Percentiles rank a stretch among this genome's conserved stretches.
Evolutionary conservation across 106 monocot genomes (phyloP).

Genomic region (Agapanthus africanus): DNA sequence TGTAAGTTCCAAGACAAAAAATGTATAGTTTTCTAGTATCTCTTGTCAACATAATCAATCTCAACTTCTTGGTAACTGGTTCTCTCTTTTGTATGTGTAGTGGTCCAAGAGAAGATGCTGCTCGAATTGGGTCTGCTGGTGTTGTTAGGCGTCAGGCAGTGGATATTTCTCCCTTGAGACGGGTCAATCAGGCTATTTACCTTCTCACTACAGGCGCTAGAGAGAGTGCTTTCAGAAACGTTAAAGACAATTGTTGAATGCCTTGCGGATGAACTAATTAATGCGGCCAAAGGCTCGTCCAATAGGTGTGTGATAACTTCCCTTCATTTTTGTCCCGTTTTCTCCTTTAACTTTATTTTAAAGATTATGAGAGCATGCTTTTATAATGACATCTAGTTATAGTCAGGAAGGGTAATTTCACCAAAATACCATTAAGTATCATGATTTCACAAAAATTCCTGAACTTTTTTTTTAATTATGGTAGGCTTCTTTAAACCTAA

Average conservation of each 20-base stretch:
- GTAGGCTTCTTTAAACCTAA: too few relatives aligned
- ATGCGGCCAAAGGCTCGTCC: slow-evolving; percentile 45
- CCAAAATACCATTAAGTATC: too few relatives aligned
- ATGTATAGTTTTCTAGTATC: too few relatives aligned
- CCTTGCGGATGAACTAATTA: slow-evolving; percentile 47
- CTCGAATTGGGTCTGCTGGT: slow-evolving; percentile 53
- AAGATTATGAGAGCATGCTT: too few relatives aligned
- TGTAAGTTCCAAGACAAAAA: too few relatives aligned
- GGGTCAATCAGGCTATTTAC: slow-evolving; percentile 46
- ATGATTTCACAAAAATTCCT: too few relatives aligned
- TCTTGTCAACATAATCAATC: too few relatives aligned
- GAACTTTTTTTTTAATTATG: too few relatives aligned
- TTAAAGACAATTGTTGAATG: slow-evolving; percentile 48
- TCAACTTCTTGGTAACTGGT: too few relatives aligned
- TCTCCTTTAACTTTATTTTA: too few relatives aligned
- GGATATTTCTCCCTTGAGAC: slow-evolving; percentile 47
- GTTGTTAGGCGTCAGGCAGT: slow-evolving; percentile 51
- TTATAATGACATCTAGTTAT: too few relatives aligned
- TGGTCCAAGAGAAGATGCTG: slow-evolving; percentile 55
- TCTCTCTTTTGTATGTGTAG: neutral
- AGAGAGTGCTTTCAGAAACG: slow-evolving; percentile 42
- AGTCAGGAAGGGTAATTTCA: too few relatives aligned
- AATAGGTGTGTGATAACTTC: slow-evolving; percentile 23
- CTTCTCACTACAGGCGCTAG: slow-evolving; percentile 43
- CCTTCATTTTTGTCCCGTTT: neutral